A percentile compares a stretch with the other conserved stretches of the same genome.
These are phyloP conservation scores for Citrus australasica DNA, from an alignment of 345 rosid genomes.

Conservation along the genomic window DNA sequence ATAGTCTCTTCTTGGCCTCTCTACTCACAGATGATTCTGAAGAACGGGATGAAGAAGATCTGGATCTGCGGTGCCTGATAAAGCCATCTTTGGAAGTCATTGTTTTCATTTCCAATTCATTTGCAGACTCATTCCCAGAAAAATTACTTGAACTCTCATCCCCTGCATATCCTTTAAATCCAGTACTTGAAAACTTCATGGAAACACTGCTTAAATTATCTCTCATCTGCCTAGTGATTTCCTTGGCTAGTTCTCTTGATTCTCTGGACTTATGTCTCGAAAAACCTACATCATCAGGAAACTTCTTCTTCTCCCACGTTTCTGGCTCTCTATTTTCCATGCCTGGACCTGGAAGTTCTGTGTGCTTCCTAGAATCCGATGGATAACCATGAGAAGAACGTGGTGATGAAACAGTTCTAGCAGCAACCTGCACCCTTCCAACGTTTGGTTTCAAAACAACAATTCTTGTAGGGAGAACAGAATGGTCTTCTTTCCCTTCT, in stretches of 20 bases:
- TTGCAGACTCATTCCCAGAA: constrained; percentile 69
- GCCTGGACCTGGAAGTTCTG: constrained; percentile 42
- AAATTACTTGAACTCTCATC: constrained; percentile 70
- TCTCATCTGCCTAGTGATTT: constrained; percentile 65
- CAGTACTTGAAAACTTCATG: constrained; percentile 39
- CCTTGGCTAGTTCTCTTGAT: constrained; percentile 63
- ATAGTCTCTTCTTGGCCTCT: constrained; percentile 91
- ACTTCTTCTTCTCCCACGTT: constrained; percentile 35
- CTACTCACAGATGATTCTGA: constrained; percentile 67
- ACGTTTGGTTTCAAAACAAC: constrained; percentile 87
- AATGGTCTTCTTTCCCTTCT: constrained; percentile 36
- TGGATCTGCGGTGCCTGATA: constrained; percentile 37
- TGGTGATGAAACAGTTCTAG: constrained; percentile 44
- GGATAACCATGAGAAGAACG: constrained; percentile 44
- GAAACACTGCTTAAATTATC: constrained; percentile 36
- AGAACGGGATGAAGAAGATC: constrained; percentile 44
- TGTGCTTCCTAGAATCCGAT: constrained; percentile 36
- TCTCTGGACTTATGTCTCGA: constrained; percentile 60
- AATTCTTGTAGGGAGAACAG: constrained; percentile 62
- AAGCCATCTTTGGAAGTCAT: constrained; percentile 38
- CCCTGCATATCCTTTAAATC: constrained; percentile 66
- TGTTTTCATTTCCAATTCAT: constrained; percentile 53
- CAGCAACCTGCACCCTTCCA: constrained; percentile 49
- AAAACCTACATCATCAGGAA: constrained; percentile 37
- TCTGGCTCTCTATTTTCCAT: constrained; percentile 32